A percentile compares a stretch with the other conserved stretches of the same genome.
These are phyloP conservation scores for Monilinia polystroma DNA, from an alignment of 2,329 filamentous ascomycete genomes.

Conservation along the genomic window DNA sequence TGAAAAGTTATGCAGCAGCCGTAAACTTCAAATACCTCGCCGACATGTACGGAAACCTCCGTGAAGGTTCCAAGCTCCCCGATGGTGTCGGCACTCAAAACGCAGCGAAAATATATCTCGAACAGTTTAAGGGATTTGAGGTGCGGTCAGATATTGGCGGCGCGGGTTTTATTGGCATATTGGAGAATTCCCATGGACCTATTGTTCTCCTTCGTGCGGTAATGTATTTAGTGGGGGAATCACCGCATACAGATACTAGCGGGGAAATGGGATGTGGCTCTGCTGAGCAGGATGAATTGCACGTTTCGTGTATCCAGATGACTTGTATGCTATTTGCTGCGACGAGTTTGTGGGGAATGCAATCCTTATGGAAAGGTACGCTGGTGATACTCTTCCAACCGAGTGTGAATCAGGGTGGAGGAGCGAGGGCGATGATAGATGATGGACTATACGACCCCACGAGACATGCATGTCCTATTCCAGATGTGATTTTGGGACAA, in stretches of 20 bases:
- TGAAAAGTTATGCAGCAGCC: slow-evolving; percentile 25
- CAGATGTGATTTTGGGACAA: slow-evolving; percentile 54
- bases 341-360: slow-evolving; percentile 46
- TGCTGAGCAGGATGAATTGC: slow-evolving; percentile 59
- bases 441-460: slow-evolving; percentile 52
- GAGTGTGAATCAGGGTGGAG: slow-evolving; percentile 57
- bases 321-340: slow-evolving; percentile 56
- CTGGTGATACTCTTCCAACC: slow-evolving; percentile 67
- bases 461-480: slow-evolving; percentile 49
- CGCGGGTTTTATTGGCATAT: slow-evolving; percentile 56
- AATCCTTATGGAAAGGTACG: slow-evolving; percentile 58
- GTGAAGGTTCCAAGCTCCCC: slow-evolving; percentile 53
- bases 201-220: slow-evolving; percentile 60
- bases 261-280: slow-evolving; percentile 39
- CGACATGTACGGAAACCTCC: slow-evolving; percentile 57
- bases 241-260: slow-evolving; percentile 50
- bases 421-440: slow-evolving; percentile 62
- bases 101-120: slow-evolving; percentile 45
- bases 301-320: slow-evolving; percentile 68
- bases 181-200: slow-evolving; percentile 54
- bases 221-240: slow-evolving; percentile 60
- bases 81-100: slow-evolving; percentile 53
- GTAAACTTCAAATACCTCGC: slow-evolving; percentile 48
- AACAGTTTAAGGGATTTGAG: slow-evolving; percentile 41
- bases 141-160: slow-evolving; percentile 52